These are phyloP conservation scores for Pestalotiopsis sp. DNA, from an alignment of 2,329 filamentous ascomycete genomes.

Conservation along the genomic window DNA sequence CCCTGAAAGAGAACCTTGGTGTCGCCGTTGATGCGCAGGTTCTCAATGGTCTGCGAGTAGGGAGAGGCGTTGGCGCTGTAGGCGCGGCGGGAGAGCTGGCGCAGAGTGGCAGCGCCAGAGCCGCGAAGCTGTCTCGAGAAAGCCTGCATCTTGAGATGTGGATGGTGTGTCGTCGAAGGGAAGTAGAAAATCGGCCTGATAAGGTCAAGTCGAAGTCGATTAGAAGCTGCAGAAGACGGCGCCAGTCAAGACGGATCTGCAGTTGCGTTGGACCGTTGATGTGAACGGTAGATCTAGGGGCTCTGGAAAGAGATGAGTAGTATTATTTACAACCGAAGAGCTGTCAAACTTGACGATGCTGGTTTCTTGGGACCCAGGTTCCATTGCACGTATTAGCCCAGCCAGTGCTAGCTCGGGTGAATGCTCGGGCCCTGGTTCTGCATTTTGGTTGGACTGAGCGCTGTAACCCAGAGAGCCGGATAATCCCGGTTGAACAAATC, in stretches of 20 bases:
- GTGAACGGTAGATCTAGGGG: slow-evolving; percentile 3
- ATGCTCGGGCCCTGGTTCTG: background rate
- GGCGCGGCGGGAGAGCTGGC: slow-evolving; percentile 65
- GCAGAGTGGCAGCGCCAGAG: slow-evolving; percentile 71
- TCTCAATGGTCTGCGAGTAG: slow-evolving; percentile 75
- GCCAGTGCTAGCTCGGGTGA: slow-evolving; percentile 5
- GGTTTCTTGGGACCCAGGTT: background rate
- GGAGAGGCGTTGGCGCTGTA: slow-evolving; percentile 74
- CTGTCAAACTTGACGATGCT: slow-evolving; percentile 8
- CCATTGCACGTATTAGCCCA: background rate
- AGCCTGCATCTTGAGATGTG: slow-evolving; percentile 73
- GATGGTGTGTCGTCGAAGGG: too few species aligned
- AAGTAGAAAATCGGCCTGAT: background rate
- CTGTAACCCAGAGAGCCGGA: background rate
- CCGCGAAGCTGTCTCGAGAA: slow-evolving; percentile 68
- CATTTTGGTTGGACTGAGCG: background rate
- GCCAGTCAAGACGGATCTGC: slow-evolving; percentile 6
- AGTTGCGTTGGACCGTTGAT: background rate
- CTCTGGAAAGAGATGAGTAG: slow-evolving; percentile 1
- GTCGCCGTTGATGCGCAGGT: slow-evolving; percentile 89
- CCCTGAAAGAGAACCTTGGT: slow-evolving; percentile 97
- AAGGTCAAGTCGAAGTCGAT: background rate
- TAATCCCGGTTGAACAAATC: slow-evolving; percentile 8
- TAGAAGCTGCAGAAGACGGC: background rate
- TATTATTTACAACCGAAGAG: slow-evolving; percentile 8